Percentiles rank a stretch among this genome's conserved stretches.
Evolutionary conservation across 2,329 filamentous ascomycete genomes (phyloP).

Genomic region (Fusarium domesticum): DNA sequence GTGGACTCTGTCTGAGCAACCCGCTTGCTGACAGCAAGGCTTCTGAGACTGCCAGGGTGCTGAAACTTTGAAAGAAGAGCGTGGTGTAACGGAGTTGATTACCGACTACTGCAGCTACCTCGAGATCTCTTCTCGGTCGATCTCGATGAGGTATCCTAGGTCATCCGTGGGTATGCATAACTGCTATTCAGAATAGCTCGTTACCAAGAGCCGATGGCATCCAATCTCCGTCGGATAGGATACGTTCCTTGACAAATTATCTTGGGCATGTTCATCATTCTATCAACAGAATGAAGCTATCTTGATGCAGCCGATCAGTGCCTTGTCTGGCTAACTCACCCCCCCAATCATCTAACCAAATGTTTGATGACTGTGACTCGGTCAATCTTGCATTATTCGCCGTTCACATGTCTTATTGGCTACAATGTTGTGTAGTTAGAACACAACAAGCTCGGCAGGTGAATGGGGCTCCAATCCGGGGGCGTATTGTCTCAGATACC

Average conservation of each 20-base stretch:
- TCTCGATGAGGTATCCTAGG: slow-evolving; percentile 4
- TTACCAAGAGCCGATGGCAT: background rate
- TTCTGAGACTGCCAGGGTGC: slow-evolving; percentile 1
- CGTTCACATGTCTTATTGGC: slow-evolving; percentile 23
- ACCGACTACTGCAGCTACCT: background rate
- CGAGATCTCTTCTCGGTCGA: background rate
- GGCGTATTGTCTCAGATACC: slow-evolving; percentile 20
- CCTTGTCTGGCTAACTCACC: background rate
- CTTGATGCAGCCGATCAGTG: no score
- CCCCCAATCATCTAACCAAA: background rate
- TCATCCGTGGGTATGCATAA: background rate
- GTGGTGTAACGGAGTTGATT: slow-evolving; percentile 3
- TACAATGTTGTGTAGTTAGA: slow-evolving; percentile 11
- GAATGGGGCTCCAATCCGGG: slow-evolving; percentile 14
- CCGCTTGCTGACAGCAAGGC: slow-evolving; percentile 23
- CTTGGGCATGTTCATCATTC: background rate
- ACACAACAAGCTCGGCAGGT: slow-evolving; percentile 5
- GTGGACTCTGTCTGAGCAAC: slow-evolving; percentile 15
- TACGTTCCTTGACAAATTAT: background rate
- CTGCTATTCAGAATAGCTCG: slow-evolving; percentile 9
- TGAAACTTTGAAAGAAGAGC: slow-evolving; percentile 2
- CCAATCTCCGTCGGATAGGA: no score
- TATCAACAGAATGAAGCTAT: background rate
- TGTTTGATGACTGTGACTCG: background rate
- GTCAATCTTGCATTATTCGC: background rate